Percentiles rank a stretch among this genome's conserved stretches.
These are phyloP conservation scores for Massariosphaeria phaeospora DNA, from an alignment of 495 filamentous ascomycete species.

Conservation along the genomic window DNA sequence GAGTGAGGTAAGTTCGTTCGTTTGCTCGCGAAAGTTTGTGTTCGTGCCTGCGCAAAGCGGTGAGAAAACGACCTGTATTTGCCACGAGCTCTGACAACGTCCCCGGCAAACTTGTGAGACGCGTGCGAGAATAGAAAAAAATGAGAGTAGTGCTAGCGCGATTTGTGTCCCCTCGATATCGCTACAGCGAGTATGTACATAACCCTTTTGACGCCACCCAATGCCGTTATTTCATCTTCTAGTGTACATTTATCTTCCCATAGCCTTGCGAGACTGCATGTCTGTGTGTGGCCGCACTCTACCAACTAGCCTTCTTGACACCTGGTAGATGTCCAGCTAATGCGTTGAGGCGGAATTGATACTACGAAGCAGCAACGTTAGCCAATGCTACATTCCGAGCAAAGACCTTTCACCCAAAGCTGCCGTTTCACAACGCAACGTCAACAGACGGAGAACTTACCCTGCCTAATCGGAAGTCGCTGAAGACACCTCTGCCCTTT, in stretches of 20 bases:
- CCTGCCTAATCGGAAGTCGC: constrained; percentile 84
- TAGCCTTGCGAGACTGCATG: not conserved
- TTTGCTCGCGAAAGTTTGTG: no score
- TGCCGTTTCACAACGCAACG: no score
- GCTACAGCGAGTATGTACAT: not conserved
- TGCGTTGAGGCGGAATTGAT: constrained; percentile 85
- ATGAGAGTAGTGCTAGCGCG: no score
- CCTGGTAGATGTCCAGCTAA: constrained; percentile 83
- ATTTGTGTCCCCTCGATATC: constrained; percentile 22
- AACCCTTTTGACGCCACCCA: constrained; percentile 10
- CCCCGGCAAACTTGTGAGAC: no score
- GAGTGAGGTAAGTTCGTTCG: no score
- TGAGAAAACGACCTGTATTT: no score
- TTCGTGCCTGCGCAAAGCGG: no score
- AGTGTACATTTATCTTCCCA: constrained; percentile 3
- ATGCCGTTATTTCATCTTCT: constrained; percentile 3
- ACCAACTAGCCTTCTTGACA: constrained; percentile 96
- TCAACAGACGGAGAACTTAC: no score
- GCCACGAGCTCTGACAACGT: no score
- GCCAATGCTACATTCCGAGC: no score
- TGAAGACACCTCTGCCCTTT: constrained; percentile 75
- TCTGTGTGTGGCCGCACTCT: constrained; percentile 24
- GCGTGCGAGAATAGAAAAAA: no score
- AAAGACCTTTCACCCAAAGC: no score
- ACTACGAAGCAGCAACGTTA: constrained; percentile 59